These are phyloP conservation scores for Dictyophora rubrovolvata DNA, from an alignment of 768 basidiomycete genomes.

Conservation along the genomic window DNA sequence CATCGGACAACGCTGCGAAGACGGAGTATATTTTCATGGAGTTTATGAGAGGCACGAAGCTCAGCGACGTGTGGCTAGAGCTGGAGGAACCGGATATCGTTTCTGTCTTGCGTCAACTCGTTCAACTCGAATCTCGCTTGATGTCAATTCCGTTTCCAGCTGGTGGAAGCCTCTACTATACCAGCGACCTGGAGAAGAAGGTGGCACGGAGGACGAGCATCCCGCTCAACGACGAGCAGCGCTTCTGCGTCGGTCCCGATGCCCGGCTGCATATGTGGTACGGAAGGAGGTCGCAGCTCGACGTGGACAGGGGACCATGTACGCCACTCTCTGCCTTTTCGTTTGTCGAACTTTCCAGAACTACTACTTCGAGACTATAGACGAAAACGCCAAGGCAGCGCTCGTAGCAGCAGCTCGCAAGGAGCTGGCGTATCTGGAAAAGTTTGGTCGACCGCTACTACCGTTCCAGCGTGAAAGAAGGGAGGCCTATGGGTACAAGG, in stretches of 20 bases:
- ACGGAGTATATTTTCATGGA: constrained; percentile 25
- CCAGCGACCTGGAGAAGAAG: constrained; percentile 33
- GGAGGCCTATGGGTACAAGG: constrained; percentile 33
- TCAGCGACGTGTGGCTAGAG: constrained; percentile 32
- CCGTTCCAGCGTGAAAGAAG: constrained; percentile 35
- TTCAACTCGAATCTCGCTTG: constrained; percentile 36
- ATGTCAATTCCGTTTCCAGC: constrained; percentile 40
- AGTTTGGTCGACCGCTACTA: constrained; percentile 37
- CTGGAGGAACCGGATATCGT: constrained; percentile 28
- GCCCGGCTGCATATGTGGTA: constrained; percentile 34
- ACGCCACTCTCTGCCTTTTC: constrained; percentile 25
- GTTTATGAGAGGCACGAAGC: constrained; percentile 26
- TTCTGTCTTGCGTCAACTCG: constrained; percentile 35
- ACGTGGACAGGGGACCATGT: constrained; percentile 45
- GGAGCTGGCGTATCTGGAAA: constrained; percentile 37
- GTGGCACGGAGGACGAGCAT: constrained; percentile 25
- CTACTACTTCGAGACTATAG: constrained; percentile 22
- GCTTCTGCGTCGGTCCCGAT: constrained; percentile 40
- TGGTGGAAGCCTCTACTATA: constrained; percentile 42
- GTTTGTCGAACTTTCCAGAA: constrained; percentile 20
- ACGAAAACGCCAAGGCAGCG: constrained; percentile 32
- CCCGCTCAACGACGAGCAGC: constrained; percentile 25
- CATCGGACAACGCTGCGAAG: constrained; percentile 18
- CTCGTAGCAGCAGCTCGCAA: constrained; percentile 34
- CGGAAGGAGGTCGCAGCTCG: constrained; percentile 39